A percentile compares a stretch with the other conserved stretches of the same genome.
Evolutionary conservation across 192 early-diverging fungal species (phyloP).

Genomic region (Podila verticillata): DNA sequence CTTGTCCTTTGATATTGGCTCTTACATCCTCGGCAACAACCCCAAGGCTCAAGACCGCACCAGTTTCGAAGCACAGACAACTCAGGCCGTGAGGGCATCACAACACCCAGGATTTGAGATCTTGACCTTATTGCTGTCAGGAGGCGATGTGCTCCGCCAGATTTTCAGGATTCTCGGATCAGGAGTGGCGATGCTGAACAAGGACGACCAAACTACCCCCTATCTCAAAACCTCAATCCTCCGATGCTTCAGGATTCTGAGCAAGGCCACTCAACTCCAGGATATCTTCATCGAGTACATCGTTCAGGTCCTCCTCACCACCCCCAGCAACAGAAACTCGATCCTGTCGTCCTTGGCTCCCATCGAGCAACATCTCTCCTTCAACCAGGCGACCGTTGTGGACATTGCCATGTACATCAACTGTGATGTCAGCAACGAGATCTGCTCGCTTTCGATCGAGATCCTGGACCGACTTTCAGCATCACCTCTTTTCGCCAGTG

Average conservation of each 20-base stretch:
- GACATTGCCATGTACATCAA: constrained; percentile 78
- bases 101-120: constrained; percentile 91
- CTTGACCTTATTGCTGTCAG: constrained; percentile 77
- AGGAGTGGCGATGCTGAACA: constrained; percentile 71
- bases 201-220: constrained; percentile 39
- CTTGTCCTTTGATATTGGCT: constrained; percentile 74
- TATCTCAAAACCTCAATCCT: constrained; percentile 52
- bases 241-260: constrained; percentile 69
- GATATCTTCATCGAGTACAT: constrained; percentile 67
- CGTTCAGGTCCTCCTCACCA: constrained; percentile 59
- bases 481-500: constrained; percentile 71
- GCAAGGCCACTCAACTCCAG: constrained; percentile 78
- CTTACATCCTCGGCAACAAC: constrained; percentile 19
- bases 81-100: constrained; percentile 55
- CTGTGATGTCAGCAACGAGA: constrained; percentile 71
- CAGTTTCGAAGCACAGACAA: constrained; percentile 27
- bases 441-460: constrained; percentile 77
- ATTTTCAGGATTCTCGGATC: constrained; percentile 76
- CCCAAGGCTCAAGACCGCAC: constrained; percentile 30
- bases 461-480: constrained; percentile 79
- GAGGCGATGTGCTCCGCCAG: constrained; percentile 71
- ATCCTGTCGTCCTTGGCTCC: constrained; percentile 66
- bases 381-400: constrained; percentile 71
- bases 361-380: constrained; percentile 84
- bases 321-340: constrained; percentile 52